Percentiles rank a stretch among this genome's conserved stretches.
Evolutionary conservation across 1,139 yeast species (phyloP).

Genomic region (Martiniozyma asiatica): DNA sequence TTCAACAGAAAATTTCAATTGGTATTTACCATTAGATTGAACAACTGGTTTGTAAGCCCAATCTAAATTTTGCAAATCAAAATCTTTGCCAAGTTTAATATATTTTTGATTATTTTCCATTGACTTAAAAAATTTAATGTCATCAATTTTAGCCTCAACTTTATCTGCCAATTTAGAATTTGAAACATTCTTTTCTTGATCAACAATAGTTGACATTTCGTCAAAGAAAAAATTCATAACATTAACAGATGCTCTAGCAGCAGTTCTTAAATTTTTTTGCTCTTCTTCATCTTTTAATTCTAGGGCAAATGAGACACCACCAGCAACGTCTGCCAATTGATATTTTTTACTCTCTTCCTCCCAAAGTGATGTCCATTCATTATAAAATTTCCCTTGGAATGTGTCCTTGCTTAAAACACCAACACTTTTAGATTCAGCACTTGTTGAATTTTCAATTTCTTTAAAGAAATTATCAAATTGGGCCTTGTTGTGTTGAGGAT

Average conservation of each 20-base stretch:
- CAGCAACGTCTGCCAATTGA: slow-evolving; percentile 43
- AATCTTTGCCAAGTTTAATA: slow-evolving; percentile 41
- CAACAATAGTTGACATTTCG: slow-evolving; percentile 79
- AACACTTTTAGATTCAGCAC: slow-evolving; percentile 33
- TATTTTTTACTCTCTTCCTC: slow-evolving; percentile 26
- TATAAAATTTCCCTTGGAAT: slow-evolving; percentile 71
- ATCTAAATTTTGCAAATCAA: slow-evolving; percentile 69
- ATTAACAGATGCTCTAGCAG: slow-evolving; percentile 68
- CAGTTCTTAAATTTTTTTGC: slow-evolving; percentile 49
- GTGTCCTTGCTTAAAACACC: slow-evolving; percentile 61
- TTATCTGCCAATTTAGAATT: slow-evolving; percentile 65
- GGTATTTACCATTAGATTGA: slow-evolving; percentile 81
- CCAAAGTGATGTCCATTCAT: slow-evolving; percentile 64
- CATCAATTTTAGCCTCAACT: slow-evolving; percentile 75
- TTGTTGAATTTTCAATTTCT: slow-evolving; percentile 24
- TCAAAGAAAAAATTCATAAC: slow-evolving; percentile 79
- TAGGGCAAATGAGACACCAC: slow-evolving; percentile 45
- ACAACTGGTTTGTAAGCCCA: slow-evolving; percentile 93
- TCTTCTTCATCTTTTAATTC: slow-evolving; percentile 79
- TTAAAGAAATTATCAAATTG: slow-evolving; percentile 50
- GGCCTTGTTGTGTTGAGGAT: slow-evolving; percentile 59
- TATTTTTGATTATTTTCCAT: slow-evolving; percentile 45
- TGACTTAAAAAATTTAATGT: slow-evolving; percentile 46
- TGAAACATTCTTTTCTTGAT: slow-evolving; percentile 69
- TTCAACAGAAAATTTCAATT: slow-evolving; percentile 74